phyloP scores from a whole-genome alignment of 1,139 yeast genomes.

The Sugiyamaella sp. region DNA sequence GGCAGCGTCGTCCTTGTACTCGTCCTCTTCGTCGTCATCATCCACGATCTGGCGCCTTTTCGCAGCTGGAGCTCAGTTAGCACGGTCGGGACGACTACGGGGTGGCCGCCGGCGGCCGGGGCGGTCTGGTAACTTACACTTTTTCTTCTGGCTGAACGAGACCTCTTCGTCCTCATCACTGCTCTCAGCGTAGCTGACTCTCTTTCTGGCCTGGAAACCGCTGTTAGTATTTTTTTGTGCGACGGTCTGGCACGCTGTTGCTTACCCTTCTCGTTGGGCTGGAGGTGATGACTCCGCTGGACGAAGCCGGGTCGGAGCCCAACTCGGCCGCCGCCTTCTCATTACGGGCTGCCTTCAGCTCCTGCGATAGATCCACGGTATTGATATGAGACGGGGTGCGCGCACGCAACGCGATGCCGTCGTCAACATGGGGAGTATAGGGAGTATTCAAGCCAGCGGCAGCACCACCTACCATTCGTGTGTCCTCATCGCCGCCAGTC shows the following conservation, averaged over 20 bases:
- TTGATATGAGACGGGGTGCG: constrained; percentile 18
- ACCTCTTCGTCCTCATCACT: constrained; percentile 33
- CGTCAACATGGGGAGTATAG: constrained; percentile 18
- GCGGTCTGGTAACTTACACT: constrained; percentile 10
- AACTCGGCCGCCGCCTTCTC: not conserved
- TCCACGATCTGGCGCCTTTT: constrained; percentile 24
- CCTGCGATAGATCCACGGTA: constrained; percentile 19
- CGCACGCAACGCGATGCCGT: constrained; percentile 4
- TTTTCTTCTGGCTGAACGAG: constrained; percentile 9
- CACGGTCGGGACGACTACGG: too few relatives aligned
- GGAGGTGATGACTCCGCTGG: constrained; percentile 9
- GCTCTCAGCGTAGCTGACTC: constrained; percentile 33
- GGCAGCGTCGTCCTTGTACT: constrained; percentile 19
- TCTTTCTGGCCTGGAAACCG: constrained; percentile 27
- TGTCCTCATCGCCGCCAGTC: constrained; percentile 9
- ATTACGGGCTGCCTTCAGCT: constrained; percentile 1
- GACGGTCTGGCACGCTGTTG: too few relatives aligned
- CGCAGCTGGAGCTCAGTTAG: constrained; percentile 1
- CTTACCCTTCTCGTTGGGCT: constrained; percentile 27
- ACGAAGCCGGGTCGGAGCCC: constrained; percentile 9
- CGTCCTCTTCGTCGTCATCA: constrained; percentile 30
- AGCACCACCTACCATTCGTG: constrained; percentile 14
- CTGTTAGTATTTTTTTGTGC: not conserved
- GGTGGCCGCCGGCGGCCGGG: too few relatives aligned
- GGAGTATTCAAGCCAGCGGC: constrained; percentile 22